A percentile compares a stretch with the other conserved stretches of the same genome.
Conservation (phyloP, 2,329 filamentous ascomycete genomes). For the Chrysoporthe cubensis region DNA sequence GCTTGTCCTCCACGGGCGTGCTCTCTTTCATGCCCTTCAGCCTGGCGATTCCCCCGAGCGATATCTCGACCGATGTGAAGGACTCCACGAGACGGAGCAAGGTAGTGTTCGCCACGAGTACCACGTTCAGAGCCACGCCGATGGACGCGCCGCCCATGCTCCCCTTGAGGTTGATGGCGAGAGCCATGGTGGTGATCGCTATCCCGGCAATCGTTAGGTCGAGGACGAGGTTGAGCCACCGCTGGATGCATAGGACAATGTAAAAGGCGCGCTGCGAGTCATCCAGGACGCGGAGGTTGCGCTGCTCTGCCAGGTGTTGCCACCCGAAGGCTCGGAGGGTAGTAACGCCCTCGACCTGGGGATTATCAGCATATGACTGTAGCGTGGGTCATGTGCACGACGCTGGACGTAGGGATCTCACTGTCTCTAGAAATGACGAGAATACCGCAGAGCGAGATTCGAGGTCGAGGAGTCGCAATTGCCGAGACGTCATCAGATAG, state of each 20-base stretch:
- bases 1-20: conserved; percentile 31
- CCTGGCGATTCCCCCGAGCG: conserved; percentile 41
- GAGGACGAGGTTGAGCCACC: conserved; percentile 56
- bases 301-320: conserved; percentile 35
- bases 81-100: conserved; percentile 38
- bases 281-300: conserved; percentile 41
- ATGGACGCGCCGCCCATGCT: conserved; percentile 36
- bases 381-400: not conserved
- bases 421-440: conserved; percentile 45
- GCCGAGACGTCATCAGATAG: conserved; percentile 60
- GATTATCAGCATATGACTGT: not conserved
- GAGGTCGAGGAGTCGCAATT: conserved; percentile 59
- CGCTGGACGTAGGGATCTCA: conserved; percentile 31
- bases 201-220: conserved; percentile 53
- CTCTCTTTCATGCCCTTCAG: conserved; percentile 37
- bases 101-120: conserved; percentile 42
- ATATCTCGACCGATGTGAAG: conserved; percentile 43
- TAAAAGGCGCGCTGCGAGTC: conserved; percentile 54
- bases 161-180: conserved; percentile 34
- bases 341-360: conserved; percentile 21
- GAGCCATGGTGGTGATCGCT: conserved; percentile 41
- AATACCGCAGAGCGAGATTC: conserved; percentile 55
- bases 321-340: conserved; percentile 55
- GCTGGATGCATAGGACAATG: conserved; percentile 53
- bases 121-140: conserved; percentile 42